phyloP scores from a whole-genome alignment of 2,329 filamentous ascomycete species.

The Hypomyces perniciosus region DNA sequence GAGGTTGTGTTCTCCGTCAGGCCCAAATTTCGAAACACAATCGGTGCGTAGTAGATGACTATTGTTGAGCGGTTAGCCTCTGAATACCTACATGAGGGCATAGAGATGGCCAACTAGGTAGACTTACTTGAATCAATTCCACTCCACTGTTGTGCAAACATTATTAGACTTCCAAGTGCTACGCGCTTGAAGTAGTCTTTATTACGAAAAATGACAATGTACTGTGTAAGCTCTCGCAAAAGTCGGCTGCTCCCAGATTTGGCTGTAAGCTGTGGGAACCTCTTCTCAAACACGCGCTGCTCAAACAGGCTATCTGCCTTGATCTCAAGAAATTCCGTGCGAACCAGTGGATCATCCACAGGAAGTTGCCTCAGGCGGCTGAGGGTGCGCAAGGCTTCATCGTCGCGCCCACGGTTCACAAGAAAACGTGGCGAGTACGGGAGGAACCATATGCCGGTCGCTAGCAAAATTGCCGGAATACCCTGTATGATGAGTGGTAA shows the following conservation, averaged over 20 bases:
- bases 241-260: conserved; percentile 51
- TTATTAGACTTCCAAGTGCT: conserved; percentile 60
- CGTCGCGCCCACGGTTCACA: conserved; percentile 61
- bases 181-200: conserved; percentile 42
- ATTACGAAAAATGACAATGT: too few relatives aligned
- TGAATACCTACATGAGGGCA: too few relatives aligned
- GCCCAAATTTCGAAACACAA: conserved; percentile 63
- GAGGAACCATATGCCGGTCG: conserved; percentile 70
- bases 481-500: conserved; percentile 68
- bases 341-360: conserved; percentile 59
- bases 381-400: conserved; percentile 58
- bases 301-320: conserved; percentile 74
- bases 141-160: conserved; percentile 50
- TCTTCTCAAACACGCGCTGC: conserved; percentile 57
- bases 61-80: conserved; percentile 29
- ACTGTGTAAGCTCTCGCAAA: too few relatives aligned
- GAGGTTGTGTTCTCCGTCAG: conserved; percentile 45
- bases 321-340: conserved; percentile 77
- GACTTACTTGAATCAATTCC: conserved; percentile 36
- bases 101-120: too few relatives aligned
- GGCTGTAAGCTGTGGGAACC: conserved; percentile 59
- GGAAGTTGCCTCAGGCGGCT: conserved; percentile 57
- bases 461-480: conserved; percentile 58
- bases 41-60: conserved; percentile 63
- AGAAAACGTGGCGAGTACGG: conserved; percentile 75